Percentiles rank a stretch among this genome's conserved stretches.
Conservation (phyloP, 2,329 filamentous ascomycete species). For the Ilyonectria destructans region DNA sequence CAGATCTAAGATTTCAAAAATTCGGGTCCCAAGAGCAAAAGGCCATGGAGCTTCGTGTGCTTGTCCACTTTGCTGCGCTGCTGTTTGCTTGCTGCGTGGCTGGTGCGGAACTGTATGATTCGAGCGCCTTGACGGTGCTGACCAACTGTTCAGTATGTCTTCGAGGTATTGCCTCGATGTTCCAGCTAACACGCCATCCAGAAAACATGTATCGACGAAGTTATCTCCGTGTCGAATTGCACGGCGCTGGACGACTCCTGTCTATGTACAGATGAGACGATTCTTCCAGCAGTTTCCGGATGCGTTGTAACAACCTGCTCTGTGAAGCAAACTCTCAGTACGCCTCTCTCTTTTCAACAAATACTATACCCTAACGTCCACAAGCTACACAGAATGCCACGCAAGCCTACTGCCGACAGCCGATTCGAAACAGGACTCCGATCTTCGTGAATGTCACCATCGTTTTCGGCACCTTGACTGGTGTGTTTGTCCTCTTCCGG, state of each 20-base stretch:
- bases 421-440: slow-evolving; percentile 30
- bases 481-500: slow-evolving; percentile 33
- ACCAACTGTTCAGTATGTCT: background rate
- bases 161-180: background rate
- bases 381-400: slow-evolving; percentile 34
- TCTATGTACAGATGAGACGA: slow-evolving; percentile 37
- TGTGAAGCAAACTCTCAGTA: slow-evolving; percentile 36
- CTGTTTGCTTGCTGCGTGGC: background rate
- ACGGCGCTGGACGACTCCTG: slow-evolving; percentile 41
- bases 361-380: background rate
- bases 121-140: background rate
- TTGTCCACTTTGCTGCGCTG: background rate
- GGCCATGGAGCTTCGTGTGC: background rate
- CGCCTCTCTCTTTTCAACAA: background rate
- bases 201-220: slow-evolving; percentile 32
- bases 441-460: slow-evolving; percentile 32
- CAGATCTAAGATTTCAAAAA: background rate
- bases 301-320: slow-evolving; percentile 41
- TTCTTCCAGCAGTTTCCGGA: slow-evolving; percentile 35
- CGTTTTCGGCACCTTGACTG: slow-evolving; percentile 32
- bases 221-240: slow-evolving; percentile 35
- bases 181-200: slow-evolving; percentile 27
- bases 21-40: background rate
- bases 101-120: background rate
- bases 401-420: slow-evolving; percentile 25